Conservation (phyloP, 352 stramenopile genomes). For the Phytophthora agathidicida region DNA sequence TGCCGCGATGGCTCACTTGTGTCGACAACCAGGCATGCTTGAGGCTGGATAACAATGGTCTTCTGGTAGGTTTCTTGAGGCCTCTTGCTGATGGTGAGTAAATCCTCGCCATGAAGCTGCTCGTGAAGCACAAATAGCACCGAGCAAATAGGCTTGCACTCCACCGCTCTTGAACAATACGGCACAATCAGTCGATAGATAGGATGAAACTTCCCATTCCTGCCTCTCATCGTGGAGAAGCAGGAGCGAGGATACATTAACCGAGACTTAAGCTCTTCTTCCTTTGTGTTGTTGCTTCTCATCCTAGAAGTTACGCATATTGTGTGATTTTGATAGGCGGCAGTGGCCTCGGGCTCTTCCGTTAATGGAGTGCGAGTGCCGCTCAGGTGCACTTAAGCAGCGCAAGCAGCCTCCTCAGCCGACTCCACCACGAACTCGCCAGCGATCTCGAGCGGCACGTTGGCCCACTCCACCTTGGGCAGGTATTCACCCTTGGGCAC, state of each 20-base stretch:
- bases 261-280: constrained; percentile 30
- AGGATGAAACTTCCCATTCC: constrained; percentile 31
- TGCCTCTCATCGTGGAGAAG: constrained; percentile 13
- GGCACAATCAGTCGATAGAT: no score
- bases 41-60: constrained; percentile 5
- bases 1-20: constrained; percentile 29
- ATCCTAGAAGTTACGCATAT: constrained; percentile 36
- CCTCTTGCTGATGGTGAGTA: background rate
- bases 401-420: constrained; percentile 34
- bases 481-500: constrained; percentile 71
- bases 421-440: constrained; percentile 52
- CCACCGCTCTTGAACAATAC: no score
- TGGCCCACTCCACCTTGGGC: constrained; percentile 82
- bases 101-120: background rate
- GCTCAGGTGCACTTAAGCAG: constrained; percentile 29
- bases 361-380: constrained; percentile 15
- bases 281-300: constrained; percentile 14
- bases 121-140: background rate
- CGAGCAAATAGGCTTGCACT: background rate
- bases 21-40: constrained; percentile 5
- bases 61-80: background rate
- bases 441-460: constrained; percentile 51
- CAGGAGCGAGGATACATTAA: constrained; percentile 28
- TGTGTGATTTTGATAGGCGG: constrained; percentile 19
- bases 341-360: constrained; percentile 21